phyloP scores from a whole-genome alignment of 2,329 filamentous ascomycete genomes.

The Diatrype stigma region DNA sequence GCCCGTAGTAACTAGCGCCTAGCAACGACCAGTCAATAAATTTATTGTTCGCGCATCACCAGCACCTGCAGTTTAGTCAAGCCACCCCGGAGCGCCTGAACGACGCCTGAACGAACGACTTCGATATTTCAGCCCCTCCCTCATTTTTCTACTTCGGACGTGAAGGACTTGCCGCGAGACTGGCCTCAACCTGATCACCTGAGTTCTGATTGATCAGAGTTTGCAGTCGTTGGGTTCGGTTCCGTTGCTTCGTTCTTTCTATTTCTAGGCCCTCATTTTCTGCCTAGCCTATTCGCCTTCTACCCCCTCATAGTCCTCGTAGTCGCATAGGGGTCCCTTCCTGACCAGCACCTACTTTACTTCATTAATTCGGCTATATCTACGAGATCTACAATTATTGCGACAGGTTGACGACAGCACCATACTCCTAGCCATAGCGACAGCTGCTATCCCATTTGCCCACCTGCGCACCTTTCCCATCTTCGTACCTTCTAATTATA shows the following conservation, averaged over 20 bases:
- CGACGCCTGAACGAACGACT: too few species aligned
- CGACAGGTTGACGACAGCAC: slow-evolving; percentile 12
- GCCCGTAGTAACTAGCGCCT: too few species aligned
- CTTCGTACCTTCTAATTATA: slow-evolving; percentile 15
- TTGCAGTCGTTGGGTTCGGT: too few species aligned
- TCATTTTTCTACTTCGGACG: too few species aligned
- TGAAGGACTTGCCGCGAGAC: too few species aligned
- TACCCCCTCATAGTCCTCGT: background rate
- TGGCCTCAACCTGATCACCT: too few species aligned
- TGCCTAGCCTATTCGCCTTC: slow-evolving; percentile 1
- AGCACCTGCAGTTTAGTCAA: too few species aligned
- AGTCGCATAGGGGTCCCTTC: background rate
- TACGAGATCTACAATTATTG: slow-evolving; percentile 1
- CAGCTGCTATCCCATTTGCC: slow-evolving; percentile 16
- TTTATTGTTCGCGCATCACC: background rate
- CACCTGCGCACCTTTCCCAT: slow-evolving; percentile 23
- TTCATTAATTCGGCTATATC: background rate
- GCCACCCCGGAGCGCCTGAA: too few species aligned
- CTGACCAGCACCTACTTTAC: background rate
- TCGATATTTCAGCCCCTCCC: too few species aligned
- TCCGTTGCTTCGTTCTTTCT: too few species aligned
- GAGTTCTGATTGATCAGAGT: too few species aligned
- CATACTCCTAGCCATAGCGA: slow-evolving; percentile 5
- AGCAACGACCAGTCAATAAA: background rate
- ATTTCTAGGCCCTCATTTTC: background rate